phyloP scores from a whole-genome alignment of 2,329 filamentous ascomycete species.

The Teratosphaeria pseudoeucalypti region DNA sequence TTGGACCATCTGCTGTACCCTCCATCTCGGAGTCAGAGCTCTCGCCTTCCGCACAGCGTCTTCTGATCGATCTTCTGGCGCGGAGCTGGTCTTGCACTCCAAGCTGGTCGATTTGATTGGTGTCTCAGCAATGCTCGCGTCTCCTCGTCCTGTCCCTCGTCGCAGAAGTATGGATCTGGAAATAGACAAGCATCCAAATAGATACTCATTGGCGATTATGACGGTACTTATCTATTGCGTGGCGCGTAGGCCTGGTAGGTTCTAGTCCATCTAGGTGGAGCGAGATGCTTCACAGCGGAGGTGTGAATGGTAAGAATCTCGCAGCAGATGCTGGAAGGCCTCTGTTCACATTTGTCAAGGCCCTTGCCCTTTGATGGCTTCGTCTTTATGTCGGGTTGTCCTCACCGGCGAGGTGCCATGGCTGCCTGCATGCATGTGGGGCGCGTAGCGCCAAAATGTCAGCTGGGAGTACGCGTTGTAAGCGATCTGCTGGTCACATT shows the following conservation, averaged over 20 bases:
- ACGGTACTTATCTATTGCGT: background rate
- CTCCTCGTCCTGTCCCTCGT: background rate
- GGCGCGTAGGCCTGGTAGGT: background rate
- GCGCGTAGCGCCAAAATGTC: background rate
- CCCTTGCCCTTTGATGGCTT: background rate
- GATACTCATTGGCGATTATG: background rate
- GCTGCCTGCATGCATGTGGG: background rate
- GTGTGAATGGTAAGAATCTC: background rate
- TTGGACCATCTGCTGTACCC: background rate
- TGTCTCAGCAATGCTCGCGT: background rate
- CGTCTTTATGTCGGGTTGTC: background rate
- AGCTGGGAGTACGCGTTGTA: background rate
- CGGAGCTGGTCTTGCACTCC: background rate
- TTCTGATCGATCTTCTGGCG: background rate
- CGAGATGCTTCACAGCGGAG: background rate
- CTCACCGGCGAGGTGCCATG: background rate
- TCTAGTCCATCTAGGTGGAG: background rate
- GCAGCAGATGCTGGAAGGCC: background rate
- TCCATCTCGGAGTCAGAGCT: background rate
- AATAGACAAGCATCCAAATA: background rate
- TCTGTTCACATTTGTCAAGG: background rate
- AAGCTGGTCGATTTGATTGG: background rate
- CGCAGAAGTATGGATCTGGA: background rate
- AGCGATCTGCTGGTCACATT: background rate
- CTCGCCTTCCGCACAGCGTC: background rate